phyloP scores from a whole-genome alignment of 305 asterid genomes.

The Fraxinus albicans region DNA sequence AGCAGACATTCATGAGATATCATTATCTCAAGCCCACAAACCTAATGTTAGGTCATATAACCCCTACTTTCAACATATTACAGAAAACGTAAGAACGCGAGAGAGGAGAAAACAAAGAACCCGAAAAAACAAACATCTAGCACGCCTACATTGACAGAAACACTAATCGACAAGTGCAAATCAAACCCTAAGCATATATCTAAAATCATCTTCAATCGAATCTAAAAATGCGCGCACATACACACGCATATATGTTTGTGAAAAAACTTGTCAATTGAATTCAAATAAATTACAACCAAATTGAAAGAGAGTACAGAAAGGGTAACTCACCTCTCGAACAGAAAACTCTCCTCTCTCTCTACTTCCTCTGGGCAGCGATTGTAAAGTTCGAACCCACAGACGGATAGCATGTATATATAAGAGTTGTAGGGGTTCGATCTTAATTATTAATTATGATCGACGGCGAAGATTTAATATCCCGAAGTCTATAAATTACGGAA shows the following conservation, averaged over 20 bases:
- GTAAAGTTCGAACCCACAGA: background rate
- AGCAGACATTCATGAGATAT: background rate
- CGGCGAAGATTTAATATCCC: conserved; percentile 42
- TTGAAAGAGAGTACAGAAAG: background rate
- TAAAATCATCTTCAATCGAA: background rate
- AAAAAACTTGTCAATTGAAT: background rate
- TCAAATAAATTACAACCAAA: background rate
- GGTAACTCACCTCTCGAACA: conserved; percentile 30
- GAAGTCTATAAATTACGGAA: conserved; percentile 33
- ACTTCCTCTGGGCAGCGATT: conserved; percentile 4
- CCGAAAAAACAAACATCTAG: background rate
- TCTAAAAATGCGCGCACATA: background rate
- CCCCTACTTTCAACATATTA: background rate
- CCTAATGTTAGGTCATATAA: background rate
- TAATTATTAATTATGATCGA: conserved; percentile 27
- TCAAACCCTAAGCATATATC: background rate
- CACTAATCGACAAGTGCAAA: background rate
- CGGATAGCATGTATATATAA: conserved; percentile 37
- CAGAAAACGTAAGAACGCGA: background rate
- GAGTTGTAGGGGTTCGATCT: conserved; percentile 12
- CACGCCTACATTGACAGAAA: background rate
- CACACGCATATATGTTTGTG: background rate
- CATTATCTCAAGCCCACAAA: background rate
- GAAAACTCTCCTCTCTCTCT: background rate
- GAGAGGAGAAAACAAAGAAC: background rate